Evolutionary conservation across 192 early-diverging fungal genomes (phyloP).

Genomic region (Backusella tarrabulga): DNA sequence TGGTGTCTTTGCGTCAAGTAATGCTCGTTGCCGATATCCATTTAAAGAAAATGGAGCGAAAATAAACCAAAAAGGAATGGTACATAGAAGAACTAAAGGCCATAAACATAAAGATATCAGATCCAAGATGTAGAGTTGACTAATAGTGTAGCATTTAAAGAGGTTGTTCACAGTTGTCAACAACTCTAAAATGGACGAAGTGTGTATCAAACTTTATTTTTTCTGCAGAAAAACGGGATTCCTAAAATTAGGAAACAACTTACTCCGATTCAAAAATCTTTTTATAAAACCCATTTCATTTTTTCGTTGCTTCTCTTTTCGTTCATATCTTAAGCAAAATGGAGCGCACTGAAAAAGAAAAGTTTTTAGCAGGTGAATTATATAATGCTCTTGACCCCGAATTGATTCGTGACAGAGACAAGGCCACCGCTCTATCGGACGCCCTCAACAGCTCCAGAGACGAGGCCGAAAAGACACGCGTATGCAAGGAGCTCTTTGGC

Average conservation of each 20-base stretch:
- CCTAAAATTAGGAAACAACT: no score
- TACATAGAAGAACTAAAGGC: no score
- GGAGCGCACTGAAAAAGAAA: slow-evolving; percentile 49
- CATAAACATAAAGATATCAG: not conserved
- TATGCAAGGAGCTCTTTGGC: slow-evolving; percentile 56
- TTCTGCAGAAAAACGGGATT: no score
- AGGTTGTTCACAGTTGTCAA: no score
- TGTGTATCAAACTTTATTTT: no score
- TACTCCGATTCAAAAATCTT: not conserved
- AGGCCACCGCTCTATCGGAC: slow-evolving; percentile 21
- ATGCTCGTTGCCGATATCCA: not conserved
- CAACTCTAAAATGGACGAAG: no score
- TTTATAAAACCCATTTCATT: not conserved
- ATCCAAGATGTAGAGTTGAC: no score
- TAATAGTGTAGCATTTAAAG: no score
- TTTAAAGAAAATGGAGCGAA: not conserved
- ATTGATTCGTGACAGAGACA: slow-evolving; percentile 36
- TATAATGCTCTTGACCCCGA: slow-evolving; percentile 59
- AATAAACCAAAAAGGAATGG: not conserved
- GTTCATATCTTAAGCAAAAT: not conserved
- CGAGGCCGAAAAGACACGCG: slow-evolving; percentile 16
- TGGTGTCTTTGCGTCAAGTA: not conserved
- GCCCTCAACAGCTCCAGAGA: slow-evolving; percentile 42
- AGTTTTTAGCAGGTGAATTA: slow-evolving; percentile 62
- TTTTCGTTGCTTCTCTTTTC: not conserved